phyloP scores from a whole-genome alignment of 2,329 filamentous ascomycete genomes.

The Beauveria sp. region DNA sequence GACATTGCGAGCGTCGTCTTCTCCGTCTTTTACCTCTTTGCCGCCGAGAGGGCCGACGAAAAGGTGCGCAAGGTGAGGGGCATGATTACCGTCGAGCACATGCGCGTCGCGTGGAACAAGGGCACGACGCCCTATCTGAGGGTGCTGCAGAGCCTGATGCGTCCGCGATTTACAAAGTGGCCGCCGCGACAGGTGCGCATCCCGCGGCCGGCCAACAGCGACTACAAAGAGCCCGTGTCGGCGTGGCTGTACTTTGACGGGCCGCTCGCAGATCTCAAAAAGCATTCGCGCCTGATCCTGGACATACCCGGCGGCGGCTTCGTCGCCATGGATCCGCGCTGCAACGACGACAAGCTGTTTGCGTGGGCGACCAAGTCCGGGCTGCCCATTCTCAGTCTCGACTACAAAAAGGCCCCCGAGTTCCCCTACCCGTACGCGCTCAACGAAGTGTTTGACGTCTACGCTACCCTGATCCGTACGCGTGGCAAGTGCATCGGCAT shows the following conservation, averaged over 20 bases:
- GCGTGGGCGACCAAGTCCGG: constrained; percentile 87
- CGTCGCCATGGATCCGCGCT: constrained; percentile 92
- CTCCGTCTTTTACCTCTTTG: constrained; percentile 82
- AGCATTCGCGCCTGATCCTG: constrained; percentile 70
- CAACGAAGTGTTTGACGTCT: constrained; percentile 44
- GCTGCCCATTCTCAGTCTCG: constrained; percentile 80
- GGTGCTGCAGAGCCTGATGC: constrained; percentile 62
- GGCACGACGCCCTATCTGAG: constrained; percentile 78
- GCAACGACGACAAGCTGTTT: constrained; percentile 88
- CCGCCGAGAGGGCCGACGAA: constrained; percentile 90
- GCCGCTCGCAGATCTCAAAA: constrained; percentile 65
- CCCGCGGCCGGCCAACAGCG: constrained; percentile 67
- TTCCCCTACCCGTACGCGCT: constrained; percentile 41
- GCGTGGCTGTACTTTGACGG: constrained; percentile 96
- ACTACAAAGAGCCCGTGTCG: constrained; percentile 74
- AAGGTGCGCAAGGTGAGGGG: constrained; percentile 88
- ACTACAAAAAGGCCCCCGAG: constrained; percentile 60
- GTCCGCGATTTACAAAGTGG: constrained; percentile 74
- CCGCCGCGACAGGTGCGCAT: constrained; percentile 78
- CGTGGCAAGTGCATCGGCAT: constrained; percentile 37
- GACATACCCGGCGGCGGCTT: constrained; percentile 94
- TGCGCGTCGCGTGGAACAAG: constrained; percentile 94
- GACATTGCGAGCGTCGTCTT: constrained; percentile 80
- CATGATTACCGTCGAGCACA: constrained; percentile 80
- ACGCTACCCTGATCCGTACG: constrained; percentile 29